Evolutionary conservation across 2,329 filamentous ascomycete species (phyloP), one percentile per base, ranked within the genome.

Genomic region (Macrophomina phaseolina): DNA sequence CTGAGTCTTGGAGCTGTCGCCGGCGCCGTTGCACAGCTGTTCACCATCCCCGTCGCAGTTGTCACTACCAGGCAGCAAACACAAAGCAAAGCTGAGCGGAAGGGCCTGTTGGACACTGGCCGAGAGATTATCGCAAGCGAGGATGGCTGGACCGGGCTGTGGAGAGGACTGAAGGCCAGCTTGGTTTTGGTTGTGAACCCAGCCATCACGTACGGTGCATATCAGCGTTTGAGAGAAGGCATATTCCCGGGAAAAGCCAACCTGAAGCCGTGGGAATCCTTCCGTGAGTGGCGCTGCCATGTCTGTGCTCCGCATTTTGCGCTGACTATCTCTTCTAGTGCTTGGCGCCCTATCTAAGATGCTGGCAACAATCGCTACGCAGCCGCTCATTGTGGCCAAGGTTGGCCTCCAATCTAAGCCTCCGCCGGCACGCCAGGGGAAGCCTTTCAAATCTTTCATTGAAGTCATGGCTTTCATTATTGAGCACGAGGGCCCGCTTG

Each of bases 61-160:
- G 89, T 99, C 61, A 99, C 95, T 7, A 98, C 95, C 34, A 87
- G 95, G 64, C 95, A 99, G 79, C 95, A 99, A 80, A 99, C 95
- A 23, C 93, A 97, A 76, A 87, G 85, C 66, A 96, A 93, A 79
- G 84, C 82, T 30, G 92, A 98, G 71, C 89, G 91, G 76, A 97
- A 96, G 80, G 91, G 93, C 18, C 84, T 99, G 69, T 73, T 97
- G 56, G 93, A 91, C 66, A 99, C 95, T 1, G 95, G 91, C 5
- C 89, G 87, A 70, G 95, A 99, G 78, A 93, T 99, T 5, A 84
- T 98, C 46, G 84, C 95, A 64, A 92, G 94, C 67, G 94, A 97
- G 70, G 95, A 99, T 80, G 95, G 95, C 38, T 89, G 91, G 77
- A 87, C 86, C 28, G 95, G 95, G 14, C 85, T 99, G 51, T 99